Evolutionary conservation across 352 stramenopile species (phyloP), one percentile per base, ranked within the genome.

Genomic region (Poterioochromonas sp.): DNA sequence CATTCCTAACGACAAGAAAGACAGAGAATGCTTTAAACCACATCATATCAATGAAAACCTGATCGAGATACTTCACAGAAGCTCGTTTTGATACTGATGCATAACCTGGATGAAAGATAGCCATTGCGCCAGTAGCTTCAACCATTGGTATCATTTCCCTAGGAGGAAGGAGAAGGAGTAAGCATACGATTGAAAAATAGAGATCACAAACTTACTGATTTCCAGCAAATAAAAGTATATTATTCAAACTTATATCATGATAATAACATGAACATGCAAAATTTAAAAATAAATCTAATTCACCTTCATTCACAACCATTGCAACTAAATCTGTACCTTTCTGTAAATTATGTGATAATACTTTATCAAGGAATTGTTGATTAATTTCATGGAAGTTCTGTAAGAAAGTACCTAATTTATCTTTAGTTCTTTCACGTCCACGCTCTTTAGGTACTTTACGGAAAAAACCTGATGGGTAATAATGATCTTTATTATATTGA

Each of bases 241-340:
- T 39, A 43, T 39, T 1, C 41, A 69, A 69, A 26, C 3, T 44
- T 5, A 69, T 39, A 69, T 69, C 26, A 69, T 69, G 60, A 1
- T 26, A 40, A 26, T n/a, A 5, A 41, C 60, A 69, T 5, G 60
- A 69, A 64, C 68, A 76, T 18, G 51, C 44, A 40, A 76, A 76
- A 64, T 76, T 76, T 26, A 76, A n/a, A 60, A 76, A 64, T 64
- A 76, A 26, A 51, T 76, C 68, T 29, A 76, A 11, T 64, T 76
- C 47, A 26, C 68, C 68, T 41, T 76, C 68, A 64, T 76, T 76
- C 26, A 51, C 5, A 26, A 64, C 51, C 68, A 76, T 76, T 32
- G 26, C 64, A 22, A 73, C 51, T 32, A 62, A 8, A 62, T 62
- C 51, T 32, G 12, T 22, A 32, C 51, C 51, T 62, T 12, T 32